Base-by-base conservation (phyloP, 108 stramenopile species). In the Cylindrotheca fusiformis region DNA sequence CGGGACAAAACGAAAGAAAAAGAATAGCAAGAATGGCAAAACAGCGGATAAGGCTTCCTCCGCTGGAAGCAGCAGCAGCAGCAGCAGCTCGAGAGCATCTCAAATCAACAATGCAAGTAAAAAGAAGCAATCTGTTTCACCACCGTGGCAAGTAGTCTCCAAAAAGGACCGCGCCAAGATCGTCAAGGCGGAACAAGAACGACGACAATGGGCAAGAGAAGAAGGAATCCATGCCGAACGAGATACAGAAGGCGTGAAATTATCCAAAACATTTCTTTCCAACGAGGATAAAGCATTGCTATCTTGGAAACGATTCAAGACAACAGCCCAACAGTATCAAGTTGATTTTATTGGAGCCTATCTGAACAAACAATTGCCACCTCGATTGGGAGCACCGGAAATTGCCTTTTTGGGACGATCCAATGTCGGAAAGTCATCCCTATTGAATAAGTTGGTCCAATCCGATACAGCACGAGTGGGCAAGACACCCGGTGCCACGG, bases 401-500 rank as follows among this genome's bases (percentile, higher is more conserved):
- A 78, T 97, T 26, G 94, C 94, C 25, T 96, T 97, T 70, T 55
- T 94, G 48, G 97, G 97, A 41, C 69, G 96, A 21, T 86, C 84
- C 55, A 98, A 98, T 56, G 95, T 95, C 24, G 97, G 97, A 6
- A 98, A 97, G 77, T 91, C 88, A 0, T 87, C 85, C 22, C 68
- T 98, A 12, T 72, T 98, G 30, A 96, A 95, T 68, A 24, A 58
- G 25, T 48, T 82, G 21, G 56, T 71, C 0, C 54, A 60, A 18
- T 63, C 69, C 17, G 85, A 86, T 55, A 47, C 60, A 32, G 91
- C 91, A 27, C 71, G 86, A 33, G 91, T 93, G 14, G 91, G 91
- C 33, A 93, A 93, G 52, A 92, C 91, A 26, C 91, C 91, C 2
- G 91, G 91, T 24, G 91, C 91, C 1, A 93, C 91, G 8, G 91